A percentile compares a stretch with the other conserved stretches of the same genome.
Evolutionary conservation across 805 yeast species (phyloP).

Genomic region (Kuraishia piskuri): DNA sequence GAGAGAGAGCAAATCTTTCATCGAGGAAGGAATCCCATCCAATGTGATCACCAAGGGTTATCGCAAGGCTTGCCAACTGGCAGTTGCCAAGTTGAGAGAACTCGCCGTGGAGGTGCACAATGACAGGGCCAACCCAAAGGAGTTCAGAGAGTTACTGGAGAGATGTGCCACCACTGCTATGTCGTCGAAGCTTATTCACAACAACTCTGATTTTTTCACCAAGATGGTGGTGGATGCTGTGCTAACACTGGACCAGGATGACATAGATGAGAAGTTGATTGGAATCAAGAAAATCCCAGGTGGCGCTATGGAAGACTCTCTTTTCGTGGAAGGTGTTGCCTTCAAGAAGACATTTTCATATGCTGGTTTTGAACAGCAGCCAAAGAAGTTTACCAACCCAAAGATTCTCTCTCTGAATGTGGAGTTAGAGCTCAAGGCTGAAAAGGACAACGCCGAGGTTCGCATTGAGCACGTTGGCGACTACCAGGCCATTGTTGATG

Average conservation of each 20-base stretch:
- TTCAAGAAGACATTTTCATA: constrained; percentile 95
- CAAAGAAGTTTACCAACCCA: constrained; percentile 74
- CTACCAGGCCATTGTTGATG: constrained; percentile 94
- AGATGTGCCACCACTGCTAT: constrained; percentile 96
- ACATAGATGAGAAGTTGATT: constrained; percentile 80
- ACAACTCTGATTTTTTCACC: constrained; percentile 83
- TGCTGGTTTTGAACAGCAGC: constrained; percentile 99
- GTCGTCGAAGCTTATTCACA: constrained; percentile 89
- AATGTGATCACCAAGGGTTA: constrained; percentile 84
- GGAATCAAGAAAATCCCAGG: constrained; percentile 95
- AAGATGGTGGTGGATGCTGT: constrained; percentile 97
- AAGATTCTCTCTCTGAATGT: constrained; percentile 80
- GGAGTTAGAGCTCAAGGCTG: constrained; percentile 94
- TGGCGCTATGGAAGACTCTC: constrained; percentile 91
- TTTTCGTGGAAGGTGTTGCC: constrained; percentile 89
- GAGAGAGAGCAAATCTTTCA: constrained; percentile 82
- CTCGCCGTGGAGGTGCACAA: constrained; percentile 57
- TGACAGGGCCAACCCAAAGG: constrained; percentile 39
- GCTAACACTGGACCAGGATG: constrained; percentile 72
- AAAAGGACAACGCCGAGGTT: constrained; percentile 97
- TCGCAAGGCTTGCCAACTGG: constrained; percentile 71
- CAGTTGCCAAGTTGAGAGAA: constrained; percentile 65
- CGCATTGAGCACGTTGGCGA: constrained; percentile 89
- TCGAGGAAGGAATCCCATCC: constrained; percentile 94
- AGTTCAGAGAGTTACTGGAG: constrained; percentile 70